Conservation (phyloP, 352 stramenopile genomes). For the Elongisporangium undulatum region DNA sequence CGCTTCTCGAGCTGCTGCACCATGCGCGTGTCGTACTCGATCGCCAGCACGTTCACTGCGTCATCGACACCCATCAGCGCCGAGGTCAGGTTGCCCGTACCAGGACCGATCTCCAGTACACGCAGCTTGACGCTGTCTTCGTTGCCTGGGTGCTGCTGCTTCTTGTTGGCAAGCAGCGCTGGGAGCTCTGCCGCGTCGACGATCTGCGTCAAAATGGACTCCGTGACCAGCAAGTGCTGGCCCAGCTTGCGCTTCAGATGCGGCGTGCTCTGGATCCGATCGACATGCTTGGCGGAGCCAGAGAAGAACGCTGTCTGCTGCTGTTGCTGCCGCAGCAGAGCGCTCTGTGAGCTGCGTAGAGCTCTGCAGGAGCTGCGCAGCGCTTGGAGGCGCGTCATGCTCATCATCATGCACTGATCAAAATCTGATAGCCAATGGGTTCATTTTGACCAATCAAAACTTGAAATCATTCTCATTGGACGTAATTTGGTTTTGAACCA, state of each 20-base stretch:
- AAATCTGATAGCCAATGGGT: background rate
- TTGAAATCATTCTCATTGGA: background rate
- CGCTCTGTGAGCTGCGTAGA: background rate
- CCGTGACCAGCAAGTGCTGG: conserved; percentile 73
- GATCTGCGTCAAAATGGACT: conserved; percentile 58
- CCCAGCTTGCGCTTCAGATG: conserved; percentile 81
- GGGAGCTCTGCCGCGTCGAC: conserved; percentile 54
- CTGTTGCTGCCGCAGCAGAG: background rate
- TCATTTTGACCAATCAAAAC: background rate
- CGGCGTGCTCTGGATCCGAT: conserved; percentile 45
- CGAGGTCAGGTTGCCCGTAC: conserved; percentile 85
- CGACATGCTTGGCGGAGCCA: conserved; percentile 23
- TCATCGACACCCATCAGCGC: conserved; percentile 45
- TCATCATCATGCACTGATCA: background rate
- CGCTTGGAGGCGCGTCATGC: background rate
- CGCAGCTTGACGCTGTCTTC: conserved; percentile 13
- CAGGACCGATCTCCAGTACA: conserved; percentile 83
- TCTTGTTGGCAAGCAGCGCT: conserved; percentile 16
- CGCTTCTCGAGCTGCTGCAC: conserved; percentile 59
- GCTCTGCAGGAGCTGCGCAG: background rate
- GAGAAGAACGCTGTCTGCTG: background rate
- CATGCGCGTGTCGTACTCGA: conserved; percentile 82
- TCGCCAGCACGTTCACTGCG: conserved; percentile 46
- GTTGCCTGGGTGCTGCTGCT: background rate
- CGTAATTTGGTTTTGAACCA: too few relatives aligned